Base-by-base conservation (phyloP, 768 basidiomycete genomes). In the Candolleomyces aberdarensis region DNA sequence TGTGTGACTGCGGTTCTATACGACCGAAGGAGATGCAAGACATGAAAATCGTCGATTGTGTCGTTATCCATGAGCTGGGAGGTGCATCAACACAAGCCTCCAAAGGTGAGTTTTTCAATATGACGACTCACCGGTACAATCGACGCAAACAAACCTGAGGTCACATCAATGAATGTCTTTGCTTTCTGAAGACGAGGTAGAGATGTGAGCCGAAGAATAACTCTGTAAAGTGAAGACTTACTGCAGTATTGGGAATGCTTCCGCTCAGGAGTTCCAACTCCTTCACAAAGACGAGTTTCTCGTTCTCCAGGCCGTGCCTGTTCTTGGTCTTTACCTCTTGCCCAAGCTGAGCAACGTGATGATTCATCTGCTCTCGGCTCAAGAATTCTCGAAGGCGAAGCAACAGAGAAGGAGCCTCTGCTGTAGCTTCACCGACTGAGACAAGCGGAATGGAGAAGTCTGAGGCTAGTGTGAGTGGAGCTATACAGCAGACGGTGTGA, bases 151-250 rank as follows among this genome's bases (percentile, higher is more conserved):
- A 54, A 19, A 1, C 59, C 59, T 19, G 54, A 14, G 11, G 59
- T 52, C 1, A 60, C 29, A 43, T 60, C 59, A 15, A 43, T 26
- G 22, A 47, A 20, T n/a, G 54, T 48, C 54, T 60, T 60, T 19
- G 44, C 17, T 15, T 44, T 56, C 53, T 60, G 22, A 15, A 20
- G 17, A 55, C 10, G n/a, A 6, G 26, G 3, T 3, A 26, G 22
- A 13, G 8, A 36, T n/a, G 14, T 41, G 22, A 55, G 53, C 17
- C 32, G n/a, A 41, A 20, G 13, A 40, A 7, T 20, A 47, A 22
- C 10, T 5, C 17, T 13, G 40, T 22, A 6, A 39, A 49, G 31
- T 9, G 14, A 51, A 20, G 5, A n/a, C 58, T 40, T 51, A 58
- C 58, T 5, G 51, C 19, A 13, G 19, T 39, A 29, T 22, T 41